These are phyloP conservation scores for Cornus florida DNA, from an alignment of 148 eudicot genomes.

Conservation along the genomic window DNA sequence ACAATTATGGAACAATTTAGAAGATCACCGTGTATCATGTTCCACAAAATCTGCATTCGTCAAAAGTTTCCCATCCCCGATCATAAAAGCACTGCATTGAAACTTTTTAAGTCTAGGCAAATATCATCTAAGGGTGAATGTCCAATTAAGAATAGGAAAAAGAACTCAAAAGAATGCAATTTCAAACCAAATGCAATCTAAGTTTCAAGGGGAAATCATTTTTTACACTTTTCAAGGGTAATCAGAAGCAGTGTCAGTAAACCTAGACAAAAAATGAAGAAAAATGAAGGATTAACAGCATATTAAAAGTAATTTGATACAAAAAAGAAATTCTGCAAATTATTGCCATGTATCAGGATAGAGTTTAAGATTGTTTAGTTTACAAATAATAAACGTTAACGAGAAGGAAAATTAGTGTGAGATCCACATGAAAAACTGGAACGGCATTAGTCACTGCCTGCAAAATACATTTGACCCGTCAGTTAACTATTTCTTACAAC, in stretches of 20 bases:
- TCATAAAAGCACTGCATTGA: slow-evolving; percentile 90
- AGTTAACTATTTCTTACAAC: background rate
- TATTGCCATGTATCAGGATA: background rate
- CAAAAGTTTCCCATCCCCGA: slow-evolving; percentile 93
- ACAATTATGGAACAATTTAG: no score
- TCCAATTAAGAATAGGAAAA: background rate
- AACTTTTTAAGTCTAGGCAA: background rate
- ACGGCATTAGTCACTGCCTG: background rate
- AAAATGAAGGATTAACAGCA: slow-evolving; percentile 3
- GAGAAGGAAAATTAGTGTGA: background rate
- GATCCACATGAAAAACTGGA: background rate
- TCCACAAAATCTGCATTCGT: slow-evolving; percentile 99
- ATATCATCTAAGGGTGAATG: background rate
- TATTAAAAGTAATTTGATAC: background rate
- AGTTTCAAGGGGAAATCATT: background rate
- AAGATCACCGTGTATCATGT: slow-evolving; percentile 75
- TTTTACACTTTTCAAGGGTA: slow-evolving; percentile 28
- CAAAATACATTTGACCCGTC: background rate
- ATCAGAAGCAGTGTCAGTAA: slow-evolving; percentile 93
- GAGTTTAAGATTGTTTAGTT: background rate
- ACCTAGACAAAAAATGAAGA: slow-evolving; percentile 53
- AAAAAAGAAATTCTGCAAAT: background rate
- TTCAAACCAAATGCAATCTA: slow-evolving; percentile 5
- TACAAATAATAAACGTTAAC: background rate
- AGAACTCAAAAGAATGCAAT: background rate